Evolutionary conservation across 805 yeast species (phyloP), one percentile per base, ranked within the genome.

Genomic region (Kluyveromyces aestuarii): DNA sequence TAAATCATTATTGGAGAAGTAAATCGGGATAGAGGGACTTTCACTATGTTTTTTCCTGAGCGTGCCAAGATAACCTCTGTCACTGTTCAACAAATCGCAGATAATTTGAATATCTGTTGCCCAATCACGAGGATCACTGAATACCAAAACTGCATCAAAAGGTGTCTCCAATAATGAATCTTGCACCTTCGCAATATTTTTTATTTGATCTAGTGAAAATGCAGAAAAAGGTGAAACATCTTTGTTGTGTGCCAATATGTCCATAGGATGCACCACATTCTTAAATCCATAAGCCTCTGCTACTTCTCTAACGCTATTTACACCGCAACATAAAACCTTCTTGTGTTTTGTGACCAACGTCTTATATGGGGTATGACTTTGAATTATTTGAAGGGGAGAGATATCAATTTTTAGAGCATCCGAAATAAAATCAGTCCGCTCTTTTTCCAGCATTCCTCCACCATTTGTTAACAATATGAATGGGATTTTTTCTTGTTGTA

Each of bases 41-140:
- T 62, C 48, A n/a, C 51, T 41, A 21, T 53, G 50, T 3, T 54
- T 43, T 16, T 60, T 49, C 48, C 87, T 69, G 38, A 68, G 58
- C 0, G 95, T 87, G 25, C 91, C 91, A 18, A 84, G 56, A 41
- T 64, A 54, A 0, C 96, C 96, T 42, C 64, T 57, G 8, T 79
- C 71, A 9, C 89, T 80, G 52, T 79, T 78, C 47, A 89, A 69
- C 36, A 86, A 58, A 57, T 89, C 97, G 46, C 77, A 62, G 2
- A 87, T 79, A 16, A 90, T 75, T 68, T 89, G 97, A 8, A 82
- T 58, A 63, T 89, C 97, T 1, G 90, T 77, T 1, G 87, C 89
- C 82, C 88, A 75, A 62, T 89, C 96, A 50, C 95, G 72, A 4
- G 96, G 89, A 64, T 90, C 97, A 59, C 85, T 85, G 66, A 89